Conservation (phyloP, 2,329 filamentous ascomycete species). For the Ophiostoma perfectum region DNA sequence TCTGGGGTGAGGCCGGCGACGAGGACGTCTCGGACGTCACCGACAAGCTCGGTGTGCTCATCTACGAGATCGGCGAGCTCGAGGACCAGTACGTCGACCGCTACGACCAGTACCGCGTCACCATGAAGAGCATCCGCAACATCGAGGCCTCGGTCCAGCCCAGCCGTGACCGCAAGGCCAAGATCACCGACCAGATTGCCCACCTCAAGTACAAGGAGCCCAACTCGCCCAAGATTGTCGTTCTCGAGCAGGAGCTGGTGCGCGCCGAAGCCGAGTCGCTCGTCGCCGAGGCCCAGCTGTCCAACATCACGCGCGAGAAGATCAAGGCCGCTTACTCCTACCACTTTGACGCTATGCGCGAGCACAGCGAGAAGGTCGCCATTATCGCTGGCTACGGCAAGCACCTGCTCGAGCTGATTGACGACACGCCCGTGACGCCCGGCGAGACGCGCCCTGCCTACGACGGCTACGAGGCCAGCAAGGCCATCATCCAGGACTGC, state of each 20-base stretch:
- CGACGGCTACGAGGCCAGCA: slow-evolving; percentile 96
- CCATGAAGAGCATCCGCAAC: slow-evolving; percentile 98
- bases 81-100: slow-evolving; percentile 98
- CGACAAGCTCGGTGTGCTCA: slow-evolving; percentile 94
- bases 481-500: slow-evolving; percentile 98
- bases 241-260: slow-evolving; percentile 96
- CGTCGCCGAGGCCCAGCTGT: slow-evolving; percentile 94
- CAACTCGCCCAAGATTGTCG: slow-evolving; percentile 94
- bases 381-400: slow-evolving; percentile 98
- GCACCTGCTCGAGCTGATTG: slow-evolving; percentile 92
- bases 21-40: slow-evolving; percentile 98
- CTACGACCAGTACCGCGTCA: slow-evolving; percentile 98
- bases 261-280: slow-evolving; percentile 98
- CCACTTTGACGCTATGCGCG: slow-evolving; percentile 93
- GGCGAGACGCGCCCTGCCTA: slow-evolving; percentile 94
- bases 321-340: slow-evolving; percentile 97
- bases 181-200: slow-evolving; percentile 97
- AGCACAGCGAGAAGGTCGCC: slow-evolving; percentile 97
- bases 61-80: slow-evolving; percentile 97
- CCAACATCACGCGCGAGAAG: slow-evolving; percentile 99
- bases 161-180: slow-evolving; percentile 97
- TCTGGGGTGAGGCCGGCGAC: slow-evolving; percentile 93
- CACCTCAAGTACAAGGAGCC: slow-evolving; percentile 99
- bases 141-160: slow-evolving; percentile 98
- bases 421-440: slow-evolving; percentile 93